These are phyloP conservation scores for Sarcodon aspratus DNA, from an alignment of 768 basidiomycete genomes.

Conservation along the genomic window DNA sequence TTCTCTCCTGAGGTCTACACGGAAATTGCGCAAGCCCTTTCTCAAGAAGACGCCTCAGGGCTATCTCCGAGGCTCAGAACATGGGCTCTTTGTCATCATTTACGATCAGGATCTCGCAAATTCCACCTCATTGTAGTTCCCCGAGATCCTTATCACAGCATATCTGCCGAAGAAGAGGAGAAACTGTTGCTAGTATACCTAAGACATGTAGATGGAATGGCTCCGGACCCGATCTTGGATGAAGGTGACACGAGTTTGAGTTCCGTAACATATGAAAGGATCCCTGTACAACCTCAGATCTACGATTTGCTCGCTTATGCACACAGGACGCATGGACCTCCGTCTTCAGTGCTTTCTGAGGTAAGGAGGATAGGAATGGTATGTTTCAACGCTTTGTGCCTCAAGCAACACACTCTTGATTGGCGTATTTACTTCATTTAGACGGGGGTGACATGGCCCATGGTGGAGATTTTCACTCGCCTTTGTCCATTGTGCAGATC, in stretches of 20 bases:
- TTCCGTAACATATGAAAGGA: conserved; percentile 36
- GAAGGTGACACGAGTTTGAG: conserved; percentile 6
- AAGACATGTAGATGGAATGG: conserved; percentile 22
- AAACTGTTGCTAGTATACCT: conserved; percentile 35
- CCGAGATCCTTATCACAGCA: conserved; percentile 44
- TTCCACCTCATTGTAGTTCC: conserved; percentile 47
- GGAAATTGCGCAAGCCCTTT: conserved; percentile 35
- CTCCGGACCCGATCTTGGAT: conserved; percentile 2
- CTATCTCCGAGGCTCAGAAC: conserved; percentile 30
- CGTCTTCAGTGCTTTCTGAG: conserved; percentile 44
- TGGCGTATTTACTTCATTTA: conserved; percentile 14
- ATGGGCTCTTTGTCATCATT: conserved; percentile 50
- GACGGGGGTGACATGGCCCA: conserved; percentile 64
- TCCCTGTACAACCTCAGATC: conserved; percentile 57
- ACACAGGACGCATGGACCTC: conserved; percentile 45
- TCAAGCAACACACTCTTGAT: background rate
- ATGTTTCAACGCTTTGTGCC: conserved; percentile 15
- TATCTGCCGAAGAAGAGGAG: conserved; percentile 39
- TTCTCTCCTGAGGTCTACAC: conserved; percentile 45
- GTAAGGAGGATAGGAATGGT: conserved; percentile 50
- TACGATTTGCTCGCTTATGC: conserved; percentile 61
- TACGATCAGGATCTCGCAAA: conserved; percentile 49
- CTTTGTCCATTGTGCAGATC: conserved; percentile 46
- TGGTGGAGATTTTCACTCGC: conserved; percentile 55
- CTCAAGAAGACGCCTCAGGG: conserved; percentile 18